Evolutionary conservation across 169 alveolate species (phyloP).

Genomic region (Pseudocohnilembus persalinus): DNA sequence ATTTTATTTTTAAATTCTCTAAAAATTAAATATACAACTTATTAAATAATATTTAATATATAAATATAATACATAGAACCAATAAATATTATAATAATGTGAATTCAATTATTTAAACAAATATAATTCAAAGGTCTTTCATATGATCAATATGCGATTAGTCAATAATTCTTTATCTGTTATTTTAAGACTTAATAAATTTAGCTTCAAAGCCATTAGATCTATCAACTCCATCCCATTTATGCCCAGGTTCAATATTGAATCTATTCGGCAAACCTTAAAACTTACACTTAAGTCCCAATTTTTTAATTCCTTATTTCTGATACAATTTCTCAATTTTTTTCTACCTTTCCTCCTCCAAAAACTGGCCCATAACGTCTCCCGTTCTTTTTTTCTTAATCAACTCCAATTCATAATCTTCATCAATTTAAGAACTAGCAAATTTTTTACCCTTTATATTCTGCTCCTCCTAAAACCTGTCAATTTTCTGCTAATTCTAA

Average conservation of each 20-base stretch:
- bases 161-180: background rate
- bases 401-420: constrained; percentile 53
- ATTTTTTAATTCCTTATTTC: constrained; percentile 33
- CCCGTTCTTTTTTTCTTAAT: constrained; percentile 54
- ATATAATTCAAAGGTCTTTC: too few species aligned
- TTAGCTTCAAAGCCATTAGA: constrained; percentile 93
- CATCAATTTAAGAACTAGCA: constrained; percentile 41
- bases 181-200: constrained; percentile 41
- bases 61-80: too few species aligned
- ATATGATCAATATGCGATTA: too few species aligned
- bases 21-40: too few species aligned
- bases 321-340: constrained; percentile 36
- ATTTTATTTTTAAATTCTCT: too few species aligned
- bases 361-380: constrained; percentile 60
- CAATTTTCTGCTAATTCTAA: background rate
- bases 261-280: constrained; percentile 88
- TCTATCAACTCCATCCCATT: constrained; percentile 97
- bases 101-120: too few species aligned
- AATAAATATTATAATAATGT: too few species aligned
- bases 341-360: constrained; percentile 54
- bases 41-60: too few species aligned
- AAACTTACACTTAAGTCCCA: constrained; percentile 85
- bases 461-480: background rate
- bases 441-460: background rate
- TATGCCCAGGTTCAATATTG: constrained; percentile 91